These are phyloP conservation scores for Lactuca sativa DNA, from an alignment of 129 eudicot genomes.

Conservation along the genomic window DNA sequence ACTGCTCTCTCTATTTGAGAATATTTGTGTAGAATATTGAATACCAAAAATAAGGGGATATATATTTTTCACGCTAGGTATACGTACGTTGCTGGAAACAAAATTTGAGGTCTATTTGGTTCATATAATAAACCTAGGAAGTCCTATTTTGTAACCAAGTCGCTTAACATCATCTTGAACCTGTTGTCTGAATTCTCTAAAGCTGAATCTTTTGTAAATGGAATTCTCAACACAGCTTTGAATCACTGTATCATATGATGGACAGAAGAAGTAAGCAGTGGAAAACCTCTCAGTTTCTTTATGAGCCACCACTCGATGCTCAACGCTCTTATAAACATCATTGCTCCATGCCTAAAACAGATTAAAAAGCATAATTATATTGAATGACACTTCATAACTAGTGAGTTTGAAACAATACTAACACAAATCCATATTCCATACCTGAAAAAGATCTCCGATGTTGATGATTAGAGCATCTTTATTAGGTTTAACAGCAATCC, in stretches of 20 bases:
- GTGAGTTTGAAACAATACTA: neutral
- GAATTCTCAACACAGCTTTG: conserved; percentile 50
- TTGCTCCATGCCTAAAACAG: conserved; percentile 89
- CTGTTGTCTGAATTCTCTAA: conserved; percentile 68
- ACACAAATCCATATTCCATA: conserved; percentile 30
- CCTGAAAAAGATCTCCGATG: conserved; percentile 90
- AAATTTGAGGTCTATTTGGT: neutral
- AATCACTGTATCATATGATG: conserved; percentile 63
- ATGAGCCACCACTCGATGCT: conserved; percentile 75
- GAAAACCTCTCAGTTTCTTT: conserved; percentile 62
- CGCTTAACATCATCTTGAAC: conserved; percentile 69
- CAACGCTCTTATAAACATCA: conserved; percentile 69
- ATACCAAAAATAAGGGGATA: conserved; percentile 21
- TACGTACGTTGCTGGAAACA: neutral
- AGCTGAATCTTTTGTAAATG: conserved; percentile 62
- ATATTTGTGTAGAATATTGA: neutral
- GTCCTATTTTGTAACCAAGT: conserved; percentile 70
- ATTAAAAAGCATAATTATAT: neutral
- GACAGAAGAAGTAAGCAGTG: conserved; percentile 80
- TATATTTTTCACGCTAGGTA: conserved; percentile 10
- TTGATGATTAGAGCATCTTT: conserved; percentile 67
- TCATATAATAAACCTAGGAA: conserved; percentile 53
- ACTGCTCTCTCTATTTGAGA: neutral
- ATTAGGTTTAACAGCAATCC: conserved; percentile 83
- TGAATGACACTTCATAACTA: neutral